Evolutionary conservation across 2,329 filamentous ascomycete genomes (phyloP).

Genomic region (Zymoseptoria passerinii): DNA sequence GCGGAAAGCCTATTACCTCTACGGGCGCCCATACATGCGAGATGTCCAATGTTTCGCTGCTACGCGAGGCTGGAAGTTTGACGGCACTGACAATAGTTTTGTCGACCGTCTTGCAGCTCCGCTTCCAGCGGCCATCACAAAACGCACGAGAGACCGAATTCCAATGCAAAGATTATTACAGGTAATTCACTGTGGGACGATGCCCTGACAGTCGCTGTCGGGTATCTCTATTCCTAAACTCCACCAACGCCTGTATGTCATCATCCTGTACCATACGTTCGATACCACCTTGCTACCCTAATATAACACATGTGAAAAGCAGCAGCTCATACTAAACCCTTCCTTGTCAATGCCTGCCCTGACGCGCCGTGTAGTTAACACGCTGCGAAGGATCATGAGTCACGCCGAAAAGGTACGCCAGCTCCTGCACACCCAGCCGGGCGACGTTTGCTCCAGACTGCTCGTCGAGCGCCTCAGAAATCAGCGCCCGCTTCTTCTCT

Average conservation of each 20-base stretch:
- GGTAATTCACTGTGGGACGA: not conserved
- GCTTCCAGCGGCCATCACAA: no score
- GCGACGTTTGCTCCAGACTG: slow-evolving; percentile 58
- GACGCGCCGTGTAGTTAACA: slow-evolving; percentile 15
- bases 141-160: no score
- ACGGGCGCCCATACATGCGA: no score
- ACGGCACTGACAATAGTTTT: no score
- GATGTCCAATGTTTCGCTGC: no score
- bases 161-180: not conserved
- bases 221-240: not conserved
- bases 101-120: no score
- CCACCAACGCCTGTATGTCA: not conserved
- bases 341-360: not conserved
- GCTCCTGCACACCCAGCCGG: slow-evolving; percentile 56
- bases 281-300: not conserved
- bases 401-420: slow-evolving; percentile 59
- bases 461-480: slow-evolving; percentile 74
- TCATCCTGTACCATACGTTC: not conserved
- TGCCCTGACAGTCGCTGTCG: not conserved
- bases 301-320: not conserved
- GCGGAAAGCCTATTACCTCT: no score
- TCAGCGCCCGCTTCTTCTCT: slow-evolving; percentile 66
- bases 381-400: slow-evolving; percentile 19
- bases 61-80: no score
- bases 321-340: not conserved